Evolutionary conservation across 768 basidiomycete species (phyloP).

Genomic region (Lactarius indigo): DNA sequence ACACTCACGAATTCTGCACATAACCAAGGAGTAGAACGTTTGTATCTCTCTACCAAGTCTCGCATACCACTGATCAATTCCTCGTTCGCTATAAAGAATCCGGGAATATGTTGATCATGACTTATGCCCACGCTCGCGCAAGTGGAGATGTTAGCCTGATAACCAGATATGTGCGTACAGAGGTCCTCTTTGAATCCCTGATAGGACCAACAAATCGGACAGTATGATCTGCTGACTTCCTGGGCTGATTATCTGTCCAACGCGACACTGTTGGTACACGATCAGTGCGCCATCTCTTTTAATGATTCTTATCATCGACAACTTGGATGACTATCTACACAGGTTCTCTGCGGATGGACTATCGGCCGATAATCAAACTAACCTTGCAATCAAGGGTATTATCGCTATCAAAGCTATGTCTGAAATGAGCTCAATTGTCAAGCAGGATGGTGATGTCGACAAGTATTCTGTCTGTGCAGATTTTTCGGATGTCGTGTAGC

Average conservation of each 20-base stretch:
- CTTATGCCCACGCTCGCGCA: conserved; percentile 30
- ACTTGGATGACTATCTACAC: neutral
- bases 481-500: neutral
- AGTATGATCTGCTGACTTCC: conserved; percentile 30
- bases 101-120: conserved; percentile 38
- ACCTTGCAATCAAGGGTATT: conserved; percentile 69
- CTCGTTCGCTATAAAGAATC: conserved; percentile 22
- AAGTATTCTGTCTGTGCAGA: conserved; percentile 30
- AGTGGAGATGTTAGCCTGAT: conserved; percentile 30
- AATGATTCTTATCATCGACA: conserved; percentile 31
- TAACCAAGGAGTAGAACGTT: conserved; percentile 15
- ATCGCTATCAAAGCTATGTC: conserved; percentile 64
- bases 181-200: too few relatives aligned
- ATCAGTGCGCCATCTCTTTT: conserved; percentile 48
- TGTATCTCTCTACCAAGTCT: neutral
- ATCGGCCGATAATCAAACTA: conserved; percentile 52
- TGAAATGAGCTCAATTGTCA: conserved; percentile 41
- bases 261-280: conserved; percentile 48
- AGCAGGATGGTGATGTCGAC: conserved; percentile 20
- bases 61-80: neutral
- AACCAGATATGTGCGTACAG: conserved; percentile 22
- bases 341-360: conserved; percentile 19
- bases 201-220: neutral
- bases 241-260: conserved; percentile 34
- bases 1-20: neutral